Percentiles rank a stretch among this genome's conserved stretches.
phyloP scores from a whole-genome alignment of 805 yeast genomes.

The Starmerella geochares region DNA sequence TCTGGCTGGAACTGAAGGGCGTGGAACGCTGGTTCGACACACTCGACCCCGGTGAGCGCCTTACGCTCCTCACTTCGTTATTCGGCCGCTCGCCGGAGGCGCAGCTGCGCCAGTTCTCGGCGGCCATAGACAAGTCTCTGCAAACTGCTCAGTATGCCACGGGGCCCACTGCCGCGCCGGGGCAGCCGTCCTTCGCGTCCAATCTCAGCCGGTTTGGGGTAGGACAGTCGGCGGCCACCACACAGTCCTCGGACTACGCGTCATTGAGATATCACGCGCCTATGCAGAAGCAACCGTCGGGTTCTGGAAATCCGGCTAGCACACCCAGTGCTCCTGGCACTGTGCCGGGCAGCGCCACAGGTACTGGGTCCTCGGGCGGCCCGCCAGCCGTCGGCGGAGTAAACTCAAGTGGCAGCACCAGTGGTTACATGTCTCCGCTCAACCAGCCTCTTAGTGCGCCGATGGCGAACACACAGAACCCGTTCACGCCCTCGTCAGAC shows the following conservation, averaged over 20 bases:
- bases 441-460: conserved; percentile 5
- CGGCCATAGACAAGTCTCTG: conserved; percentile 14
- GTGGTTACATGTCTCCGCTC: conserved; percentile 12
- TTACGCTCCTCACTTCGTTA: conserved; percentile 33
- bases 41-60: conserved; percentile 33
- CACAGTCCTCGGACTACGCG: background rate
- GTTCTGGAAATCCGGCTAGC: background rate
- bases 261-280: conserved; percentile 15
- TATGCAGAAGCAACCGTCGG: conserved; percentile 3
- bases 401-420: background rate
- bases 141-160: background rate
- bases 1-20: conserved; percentile 25
- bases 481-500: conserved; percentile 15
- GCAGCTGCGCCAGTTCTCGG: conserved; percentile 19
- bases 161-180: background rate
- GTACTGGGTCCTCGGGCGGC: background rate
- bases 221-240: conserved; percentile 4
- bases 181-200: conserved; percentile 1
- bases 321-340: background rate
- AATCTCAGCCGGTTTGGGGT: conserved; percentile 22
- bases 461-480: conserved; percentile 1
- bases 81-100: conserved; percentile 27
- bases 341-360: background rate
- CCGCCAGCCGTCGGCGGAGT: background rate
- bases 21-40: conserved; percentile 36